Conservation (phyloP, 139 green algal genomes). For the Astrephomene gubernaculifera region DNA sequence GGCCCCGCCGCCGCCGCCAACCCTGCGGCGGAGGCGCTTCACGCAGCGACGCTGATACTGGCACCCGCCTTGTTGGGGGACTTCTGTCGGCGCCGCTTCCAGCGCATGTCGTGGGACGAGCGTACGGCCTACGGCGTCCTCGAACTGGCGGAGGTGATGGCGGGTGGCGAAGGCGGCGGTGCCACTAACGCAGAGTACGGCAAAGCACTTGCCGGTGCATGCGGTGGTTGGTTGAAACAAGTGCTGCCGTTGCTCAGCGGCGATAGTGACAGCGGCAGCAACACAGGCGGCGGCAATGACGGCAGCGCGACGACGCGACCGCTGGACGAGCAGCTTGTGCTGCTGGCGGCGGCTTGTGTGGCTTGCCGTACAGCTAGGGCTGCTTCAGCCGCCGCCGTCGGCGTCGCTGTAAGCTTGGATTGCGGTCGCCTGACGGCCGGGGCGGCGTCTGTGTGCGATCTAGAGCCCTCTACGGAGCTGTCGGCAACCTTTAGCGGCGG, state of each 20-base stretch:
- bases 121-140: neutral
- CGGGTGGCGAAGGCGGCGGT: neutral
- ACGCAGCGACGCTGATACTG: neutral
- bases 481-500: neutral
- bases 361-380: neutral
- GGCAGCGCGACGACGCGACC: neutral
- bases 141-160: conserved; percentile 5
- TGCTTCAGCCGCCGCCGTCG: neutral
- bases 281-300: neutral
- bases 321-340: neutral
- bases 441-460: neutral
- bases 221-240: neutral
- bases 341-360: conserved; percentile 17
- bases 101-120: conserved; percentile 7
- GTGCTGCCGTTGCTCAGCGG: neutral
- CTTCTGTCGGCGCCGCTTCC: neutral
- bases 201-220: neutral
- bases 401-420: too few relatives aligned
- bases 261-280: too few relatives aligned
- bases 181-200: neutral
- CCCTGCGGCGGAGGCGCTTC: neutral
- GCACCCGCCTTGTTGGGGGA: neutral
- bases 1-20: neutral
- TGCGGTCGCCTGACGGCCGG: too few relatives aligned
- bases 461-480: conserved; percentile 18